A percentile compares a stretch with the other conserved stretches of the same genome.
These are phyloP conservation scores for Diospyros kaki DNA, from an alignment of 148 eudicot species.

Conservation along the genomic window DNA sequence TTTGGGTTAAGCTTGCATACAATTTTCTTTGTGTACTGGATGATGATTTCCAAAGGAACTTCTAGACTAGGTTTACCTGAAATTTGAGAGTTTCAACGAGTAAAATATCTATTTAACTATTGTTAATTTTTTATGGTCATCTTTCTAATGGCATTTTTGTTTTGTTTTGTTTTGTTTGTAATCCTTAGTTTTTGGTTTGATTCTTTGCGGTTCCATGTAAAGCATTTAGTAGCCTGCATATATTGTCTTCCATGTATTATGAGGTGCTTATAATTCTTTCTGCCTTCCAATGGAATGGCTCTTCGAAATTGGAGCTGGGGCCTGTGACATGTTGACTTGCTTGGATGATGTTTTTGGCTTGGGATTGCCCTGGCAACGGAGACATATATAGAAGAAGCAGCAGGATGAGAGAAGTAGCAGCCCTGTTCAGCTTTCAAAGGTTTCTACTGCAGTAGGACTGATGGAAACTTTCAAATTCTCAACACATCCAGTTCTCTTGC, in stretches of 20 bases:
- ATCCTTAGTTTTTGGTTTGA: too few relatives aligned
- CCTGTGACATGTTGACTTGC: slow-evolving; percentile 64
- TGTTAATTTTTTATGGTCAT: too few relatives aligned
- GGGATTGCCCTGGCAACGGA: slow-evolving; percentile 70
- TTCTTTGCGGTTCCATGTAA: neutral
- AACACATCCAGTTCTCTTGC: neutral
- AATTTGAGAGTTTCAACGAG: too few relatives aligned
- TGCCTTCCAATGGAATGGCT: slow-evolving; percentile 64
- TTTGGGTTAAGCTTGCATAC: too few relatives aligned
- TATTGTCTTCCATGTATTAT: slow-evolving; percentile 8
- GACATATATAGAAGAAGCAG: slow-evolving; percentile 77
- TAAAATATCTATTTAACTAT: too few relatives aligned
- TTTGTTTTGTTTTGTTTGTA: too few relatives aligned
- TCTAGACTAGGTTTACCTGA: too few relatives aligned
- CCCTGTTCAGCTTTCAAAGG: slow-evolving; percentile 99
- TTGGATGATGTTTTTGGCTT: slow-evolving; percentile 64
- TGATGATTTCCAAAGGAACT: too few relatives aligned
- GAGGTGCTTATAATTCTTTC: slow-evolving; percentile 48
- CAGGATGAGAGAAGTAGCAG: slow-evolving; percentile 52
- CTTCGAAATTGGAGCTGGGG: slow-evolving; percentile 99
- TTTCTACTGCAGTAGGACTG: slow-evolving; percentile 3
- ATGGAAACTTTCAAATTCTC: neutral
- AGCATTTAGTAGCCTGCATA: neutral
- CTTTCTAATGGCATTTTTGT: too few relatives aligned
- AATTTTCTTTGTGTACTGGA: too few relatives aligned